phyloP scores from a whole-genome alignment of 805 yeast genomes.

The Yamadazyma takamatsuzukensis region DNA sequence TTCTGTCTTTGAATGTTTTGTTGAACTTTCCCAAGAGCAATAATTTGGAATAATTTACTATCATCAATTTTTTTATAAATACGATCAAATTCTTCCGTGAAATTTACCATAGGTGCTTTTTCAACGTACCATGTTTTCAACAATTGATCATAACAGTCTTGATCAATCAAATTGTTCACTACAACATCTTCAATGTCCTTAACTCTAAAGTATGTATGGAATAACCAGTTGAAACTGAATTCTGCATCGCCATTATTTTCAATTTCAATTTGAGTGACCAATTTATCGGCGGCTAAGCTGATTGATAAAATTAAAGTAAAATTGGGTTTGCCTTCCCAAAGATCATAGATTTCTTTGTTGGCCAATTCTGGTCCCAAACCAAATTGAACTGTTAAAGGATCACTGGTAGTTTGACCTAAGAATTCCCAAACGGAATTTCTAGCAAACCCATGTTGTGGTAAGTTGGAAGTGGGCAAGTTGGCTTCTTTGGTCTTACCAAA shows the following conservation, averaged over 20 bases:
- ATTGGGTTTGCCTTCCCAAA: constrained; percentile 58
- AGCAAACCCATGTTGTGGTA: constrained; percentile 98
- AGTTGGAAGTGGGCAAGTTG: constrained; percentile 50
- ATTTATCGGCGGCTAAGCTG: constrained; percentile 51
- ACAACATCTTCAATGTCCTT: constrained; percentile 74
- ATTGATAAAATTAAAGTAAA: constrained; percentile 76
- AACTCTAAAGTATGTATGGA: constrained; percentile 83
- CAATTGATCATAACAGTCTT: constrained; percentile 72
- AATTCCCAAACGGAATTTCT: constrained; percentile 91
- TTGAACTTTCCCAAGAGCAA: constrained; percentile 65
- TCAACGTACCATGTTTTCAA: constrained; percentile 59
- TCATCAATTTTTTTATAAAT: constrained; percentile 65
- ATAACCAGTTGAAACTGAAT: constrained; percentile 89
- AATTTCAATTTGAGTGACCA: constrained; percentile 72
- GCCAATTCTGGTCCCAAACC: constrained; percentile 87
- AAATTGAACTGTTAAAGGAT: constrained; percentile 77
- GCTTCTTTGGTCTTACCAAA: constrained; percentile 68
- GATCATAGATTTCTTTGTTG: constrained; percentile 51
- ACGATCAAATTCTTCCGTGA: constrained; percentile 79
- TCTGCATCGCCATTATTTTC: constrained; percentile 61
- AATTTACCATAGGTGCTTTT: constrained; percentile 69
- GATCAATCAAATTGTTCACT: constrained; percentile 76
- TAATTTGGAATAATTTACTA: constrained; percentile 59
- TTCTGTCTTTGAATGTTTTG: constrained; percentile 65
- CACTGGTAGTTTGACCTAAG: constrained; percentile 75